Evolutionary conservation across 768 basidiomycete species (phyloP).

Genomic region (Boletus rufocinnamomeus): DNA sequence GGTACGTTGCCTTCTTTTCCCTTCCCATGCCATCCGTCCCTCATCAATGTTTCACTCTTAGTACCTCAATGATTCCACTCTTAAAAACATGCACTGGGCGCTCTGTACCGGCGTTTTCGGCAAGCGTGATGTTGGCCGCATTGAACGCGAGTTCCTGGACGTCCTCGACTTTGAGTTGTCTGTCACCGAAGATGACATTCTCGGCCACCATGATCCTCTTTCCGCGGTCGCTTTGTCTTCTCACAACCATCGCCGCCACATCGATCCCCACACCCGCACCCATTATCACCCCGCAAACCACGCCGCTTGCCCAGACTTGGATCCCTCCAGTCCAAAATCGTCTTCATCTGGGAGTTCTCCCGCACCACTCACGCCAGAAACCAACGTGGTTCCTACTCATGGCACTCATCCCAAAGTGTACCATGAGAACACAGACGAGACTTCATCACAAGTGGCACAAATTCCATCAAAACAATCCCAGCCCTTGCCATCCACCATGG

Average conservation of each 20-base stretch:
- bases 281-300: slow-evolving; percentile 24
- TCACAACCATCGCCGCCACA: slow-evolving; percentile 30
- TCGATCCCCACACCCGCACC: slow-evolving; percentile 25
- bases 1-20: slow-evolving; percentile 40
- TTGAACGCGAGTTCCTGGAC: slow-evolving; percentile 80
- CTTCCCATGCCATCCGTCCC: slow-evolving; percentile 18
- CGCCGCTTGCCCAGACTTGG: slow-evolving; percentile 43
- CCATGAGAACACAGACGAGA: slow-evolving; percentile 30
- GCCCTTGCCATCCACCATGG: slow-evolving; percentile 36
- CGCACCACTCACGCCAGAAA: slow-evolving; percentile 35
- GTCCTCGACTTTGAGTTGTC: slow-evolving; percentile 76
- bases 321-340: slow-evolving; percentile 43
- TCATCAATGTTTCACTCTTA: slow-evolving; percentile 28
- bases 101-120: slow-evolving; percentile 83
- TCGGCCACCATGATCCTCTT: slow-evolving; percentile 44
- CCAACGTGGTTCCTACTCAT: slow-evolving; percentile 24
- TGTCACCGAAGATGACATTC: slow-evolving; percentile 63
- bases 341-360: slow-evolving; percentile 39
- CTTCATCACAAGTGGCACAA: slow-evolving; percentile 32
- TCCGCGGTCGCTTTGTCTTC: slow-evolving; percentile 31
- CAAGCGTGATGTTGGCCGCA: slow-evolving; percentile 77
- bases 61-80: slow-evolving; percentile 87
- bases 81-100: slow-evolving; percentile 92
- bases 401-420: slow-evolving; percentile 27
- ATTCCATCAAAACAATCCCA: slow-evolving; percentile 28